A percentile compares a stretch with the other conserved stretches of the same genome.
Evolutionary conservation across 306 rosid species (phyloP).

Genomic region (Calophaca sinica): DNA sequence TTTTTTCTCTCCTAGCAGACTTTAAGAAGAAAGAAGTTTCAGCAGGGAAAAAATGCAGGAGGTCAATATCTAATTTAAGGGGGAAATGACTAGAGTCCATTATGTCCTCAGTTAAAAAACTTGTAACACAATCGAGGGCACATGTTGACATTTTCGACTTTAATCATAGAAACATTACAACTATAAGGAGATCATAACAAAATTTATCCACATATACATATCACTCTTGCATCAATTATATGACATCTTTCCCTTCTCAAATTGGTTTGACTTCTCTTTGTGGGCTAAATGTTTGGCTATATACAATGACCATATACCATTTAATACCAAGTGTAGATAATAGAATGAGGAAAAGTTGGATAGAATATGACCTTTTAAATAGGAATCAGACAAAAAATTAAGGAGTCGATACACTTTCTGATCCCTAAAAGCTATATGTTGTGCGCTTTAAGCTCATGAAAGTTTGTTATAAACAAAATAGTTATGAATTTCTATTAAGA

Average conservation of each 20-base stretch:
- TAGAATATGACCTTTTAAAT: no score
- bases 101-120: background rate
- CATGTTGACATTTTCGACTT: constrained; percentile 1
- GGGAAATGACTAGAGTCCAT: background rate
- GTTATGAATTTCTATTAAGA: no score
- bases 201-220: no score
- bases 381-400: no score
- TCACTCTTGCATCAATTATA: no score
- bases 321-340: no score
- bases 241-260: no score
- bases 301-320: no score
- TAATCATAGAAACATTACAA: background rate
- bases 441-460: background rate
- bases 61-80: background rate
- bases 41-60: background rate
- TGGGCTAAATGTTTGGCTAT: no score
- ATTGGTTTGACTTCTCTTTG: no score
- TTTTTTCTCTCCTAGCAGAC: background rate
- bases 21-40: background rate
- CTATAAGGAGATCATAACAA: no score
- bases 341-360: no score
- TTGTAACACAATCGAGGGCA: background rate
- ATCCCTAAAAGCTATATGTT: background rate
- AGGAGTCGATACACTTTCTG: background rate
- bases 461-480: background rate